These are phyloP conservation scores for Phaeolepiota aurea DNA, from an alignment of 768 basidiomycete species.

Conservation along the genomic window DNA sequence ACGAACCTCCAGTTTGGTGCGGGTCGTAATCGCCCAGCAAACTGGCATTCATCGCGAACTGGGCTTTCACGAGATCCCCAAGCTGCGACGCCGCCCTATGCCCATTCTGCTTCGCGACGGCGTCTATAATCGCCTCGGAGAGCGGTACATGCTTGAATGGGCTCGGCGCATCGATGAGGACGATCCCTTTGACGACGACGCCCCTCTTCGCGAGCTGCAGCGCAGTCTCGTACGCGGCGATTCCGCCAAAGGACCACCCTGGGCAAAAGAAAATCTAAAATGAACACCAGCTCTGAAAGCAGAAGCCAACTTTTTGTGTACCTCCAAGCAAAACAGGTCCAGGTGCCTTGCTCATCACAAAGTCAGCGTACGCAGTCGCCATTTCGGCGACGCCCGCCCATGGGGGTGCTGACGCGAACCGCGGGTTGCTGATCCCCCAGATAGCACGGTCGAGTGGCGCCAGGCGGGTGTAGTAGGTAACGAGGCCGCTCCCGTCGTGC, in stretches of 20 bases:
- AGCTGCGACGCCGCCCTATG: conserved; percentile 20
- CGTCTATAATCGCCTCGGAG: conserved; percentile 42
- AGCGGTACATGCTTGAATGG: conserved; percentile 47
- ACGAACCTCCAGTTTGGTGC: conserved; percentile 10
- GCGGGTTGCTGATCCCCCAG: conserved; percentile 56
- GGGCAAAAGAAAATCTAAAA: conserved; percentile 1
- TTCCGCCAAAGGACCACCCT: conserved; percentile 81
- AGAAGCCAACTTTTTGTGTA: conserved; percentile 15
- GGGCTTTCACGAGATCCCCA: conserved; percentile 28
- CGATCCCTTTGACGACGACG: conserved; percentile 40
- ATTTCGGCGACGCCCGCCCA: conserved; percentile 47
- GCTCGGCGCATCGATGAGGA: conserved; percentile 61
- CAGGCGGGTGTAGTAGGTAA: conserved; percentile 41
- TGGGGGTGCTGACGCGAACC: conserved; percentile 28
- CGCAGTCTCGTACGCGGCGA: conserved; percentile 60
- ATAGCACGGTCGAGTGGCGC: conserved; percentile 38
- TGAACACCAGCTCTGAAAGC: too few relatives aligned
- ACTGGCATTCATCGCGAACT: conserved; percentile 40
- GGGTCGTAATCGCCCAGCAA: conserved; percentile 42
- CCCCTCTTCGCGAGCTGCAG: conserved; percentile 38
- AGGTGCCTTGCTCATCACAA: conserved; percentile 23
- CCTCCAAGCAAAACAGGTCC: conserved; percentile 52
- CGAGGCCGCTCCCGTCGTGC: conserved; percentile 67
- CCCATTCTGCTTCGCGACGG: conserved; percentile 24
- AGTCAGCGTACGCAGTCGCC: conserved; percentile 40